Base-by-base conservation (phyloP, 1,284 basidiomycete species). In the Mycena sp. region DNA sequence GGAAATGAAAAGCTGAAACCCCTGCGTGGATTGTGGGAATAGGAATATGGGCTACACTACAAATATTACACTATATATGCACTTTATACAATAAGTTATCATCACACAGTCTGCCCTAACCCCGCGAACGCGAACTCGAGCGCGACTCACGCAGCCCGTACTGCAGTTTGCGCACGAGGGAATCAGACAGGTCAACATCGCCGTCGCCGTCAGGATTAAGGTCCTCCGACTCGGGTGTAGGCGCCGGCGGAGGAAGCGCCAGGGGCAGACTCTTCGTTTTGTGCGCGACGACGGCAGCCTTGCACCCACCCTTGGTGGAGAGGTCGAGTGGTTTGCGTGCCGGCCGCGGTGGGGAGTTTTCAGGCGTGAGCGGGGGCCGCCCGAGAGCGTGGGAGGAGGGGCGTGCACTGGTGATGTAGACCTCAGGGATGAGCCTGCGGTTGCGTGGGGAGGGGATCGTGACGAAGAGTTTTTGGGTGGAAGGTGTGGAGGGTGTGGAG, bases 331-430 rank as follows among this genome's bases (percentile, higher is more conserved):
- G 40, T 19, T 52, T 62, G 21, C 44, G 45, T 6, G 63, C 35
- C 2, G 46, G 53, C 5, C 60, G 55, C n/a, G 60, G 57, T 6
- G 64, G 64, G 10, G 64, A 40, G 12, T 50, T 62, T 55, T 64
- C 54, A 19, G 40, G 56, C 28, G 61, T 59, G 28, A 49, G 60
- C 30, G 61, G 58, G 48, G 63, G 48, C 28, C 48, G 17, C 9
- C 32, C 32, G 32, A 35, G 62, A 50, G 2, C 40, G 57, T 11
- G 6, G 67, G 69, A 14, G 69, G 64, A 4, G 46, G 45, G 14
- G 9, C 10, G 14, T 72, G 52, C 14, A 35, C 32, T 35, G 21
- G 68, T 72, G 35, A 78, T 75, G 28, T 69, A 72, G 9, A 76
- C 73, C 49, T 79, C 73, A 16, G 76, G 71, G 10, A 73, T 58